These are phyloP conservation scores for Bryopsis sp. DNA, from an alignment of 139 green algal species.

Conservation along the genomic window DNA sequence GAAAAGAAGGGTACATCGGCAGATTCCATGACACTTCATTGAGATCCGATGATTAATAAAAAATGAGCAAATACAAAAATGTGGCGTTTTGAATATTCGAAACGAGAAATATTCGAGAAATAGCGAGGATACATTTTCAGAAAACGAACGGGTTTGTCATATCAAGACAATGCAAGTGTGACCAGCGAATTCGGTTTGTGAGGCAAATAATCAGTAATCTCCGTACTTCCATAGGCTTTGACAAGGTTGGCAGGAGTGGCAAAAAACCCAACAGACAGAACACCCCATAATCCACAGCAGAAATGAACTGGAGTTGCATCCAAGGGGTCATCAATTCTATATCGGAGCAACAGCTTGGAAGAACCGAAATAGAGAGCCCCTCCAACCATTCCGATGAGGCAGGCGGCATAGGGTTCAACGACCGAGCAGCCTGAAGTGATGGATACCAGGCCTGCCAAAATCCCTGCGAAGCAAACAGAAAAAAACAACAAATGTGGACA, in stretches of 20 bases:
- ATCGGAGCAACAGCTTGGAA: constrained; percentile 27
- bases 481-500: too few relatives aligned
- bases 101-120: too few relatives aligned
- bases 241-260: constrained; percentile 13
- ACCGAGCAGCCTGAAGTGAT: constrained; percentile 44
- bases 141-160: neutral
- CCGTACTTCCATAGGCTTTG: neutral
- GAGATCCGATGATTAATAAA: too few relatives aligned
- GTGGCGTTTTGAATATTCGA: too few relatives aligned
- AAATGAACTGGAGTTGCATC: constrained; percentile 46
- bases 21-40: too few relatives aligned
- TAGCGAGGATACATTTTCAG: too few relatives aligned
- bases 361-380: constrained; percentile 27
- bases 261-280: constrained; percentile 20
- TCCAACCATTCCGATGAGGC: constrained; percentile 38
- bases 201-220: neutral
- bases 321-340: constrained; percentile 63
- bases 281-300: constrained; percentile 42
- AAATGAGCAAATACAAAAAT: neutral
- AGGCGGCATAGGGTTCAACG: constrained; percentile 36
- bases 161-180: neutral
- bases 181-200: neutral
- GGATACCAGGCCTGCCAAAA: constrained; percentile 42
- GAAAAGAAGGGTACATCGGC: too few relatives aligned
- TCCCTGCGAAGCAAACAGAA: constrained; percentile 21